Conservation (phyloP, 2,329 filamentous ascomycete species). For the Atkinsonella hypoxylon region DNA sequence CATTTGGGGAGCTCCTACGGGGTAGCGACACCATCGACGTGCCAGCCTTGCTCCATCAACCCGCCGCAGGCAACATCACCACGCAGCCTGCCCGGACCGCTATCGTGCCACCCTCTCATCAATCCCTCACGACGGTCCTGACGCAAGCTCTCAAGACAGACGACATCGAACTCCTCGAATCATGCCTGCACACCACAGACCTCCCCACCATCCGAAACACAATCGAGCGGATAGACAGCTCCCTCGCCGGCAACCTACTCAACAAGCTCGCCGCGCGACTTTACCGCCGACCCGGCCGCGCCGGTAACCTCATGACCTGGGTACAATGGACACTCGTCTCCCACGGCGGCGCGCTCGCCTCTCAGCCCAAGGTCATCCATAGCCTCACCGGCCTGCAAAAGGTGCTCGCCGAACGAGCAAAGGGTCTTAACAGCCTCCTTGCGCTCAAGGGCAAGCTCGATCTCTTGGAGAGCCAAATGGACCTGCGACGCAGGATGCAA, state of each 20-base stretch:
- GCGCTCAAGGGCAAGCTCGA: conserved; percentile 91
- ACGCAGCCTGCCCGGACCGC: conserved; percentile 32
- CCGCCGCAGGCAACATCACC: conserved; percentile 17
- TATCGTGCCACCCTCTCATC: conserved; percentile 53
- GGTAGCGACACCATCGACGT: conserved; percentile 69
- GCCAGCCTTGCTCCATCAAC: conserved; percentile 41
- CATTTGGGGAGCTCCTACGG: conserved; percentile 78
- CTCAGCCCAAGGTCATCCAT: conserved; percentile 71
- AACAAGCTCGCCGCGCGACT: conserved; percentile 78
- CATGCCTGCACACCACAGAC: conserved; percentile 75
- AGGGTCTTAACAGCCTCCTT: conserved; percentile 69
- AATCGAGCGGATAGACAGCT: conserved; percentile 79
- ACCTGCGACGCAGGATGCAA: conserved; percentile 61
- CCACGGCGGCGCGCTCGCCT: conserved; percentile 82
- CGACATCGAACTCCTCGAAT: conserved; percentile 80
- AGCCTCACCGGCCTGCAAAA: conserved; percentile 69
- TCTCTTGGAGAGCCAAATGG: conserved; percentile 83
- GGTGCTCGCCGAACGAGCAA: conserved; percentile 77
- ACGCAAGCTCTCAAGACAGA: conserved; percentile 88
- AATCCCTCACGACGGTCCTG: conserved; percentile 84
- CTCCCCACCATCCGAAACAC: conserved; percentile 70
- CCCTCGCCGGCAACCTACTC: conserved; percentile 66
- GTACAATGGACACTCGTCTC: conserved; percentile 89
- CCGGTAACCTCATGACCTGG: conserved; percentile 86
- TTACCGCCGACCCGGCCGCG: conserved; percentile 75